Evolutionary conservation across 192 early-diverging fungal genomes (phyloP).

Genomic region (Umbelopsis sp.): DNA sequence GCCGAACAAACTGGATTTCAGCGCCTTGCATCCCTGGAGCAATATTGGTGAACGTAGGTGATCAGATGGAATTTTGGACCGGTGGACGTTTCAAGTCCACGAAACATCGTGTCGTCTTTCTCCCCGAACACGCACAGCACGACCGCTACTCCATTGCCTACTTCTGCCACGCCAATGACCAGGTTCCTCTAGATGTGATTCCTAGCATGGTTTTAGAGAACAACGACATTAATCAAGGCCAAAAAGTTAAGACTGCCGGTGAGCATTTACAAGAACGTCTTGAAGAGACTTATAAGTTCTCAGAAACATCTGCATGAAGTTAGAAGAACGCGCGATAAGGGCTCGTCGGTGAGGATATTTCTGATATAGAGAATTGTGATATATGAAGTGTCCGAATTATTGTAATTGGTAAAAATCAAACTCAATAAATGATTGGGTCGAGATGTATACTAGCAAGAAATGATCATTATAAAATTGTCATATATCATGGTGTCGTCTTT

Average conservation of each 20-base stretch:
- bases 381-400: no score
- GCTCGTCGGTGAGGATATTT: no score
- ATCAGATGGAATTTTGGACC: slow-evolving; percentile 70
- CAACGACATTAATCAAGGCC: slow-evolving; percentile 31
- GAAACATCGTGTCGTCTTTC: slow-evolving; percentile 60
- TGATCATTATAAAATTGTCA: no score
- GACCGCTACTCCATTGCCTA: slow-evolving; percentile 67
- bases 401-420: no score
- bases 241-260: slow-evolving; percentile 50
- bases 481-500: no score
- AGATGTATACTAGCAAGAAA: no score
- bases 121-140: slow-evolving; percentile 47
- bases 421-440: no score
- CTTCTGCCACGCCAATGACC: slow-evolving; percentile 60
- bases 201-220: slow-evolving; percentile 40
- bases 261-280: slow-evolving; percentile 52
- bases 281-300: slow-evolving; percentile 36
- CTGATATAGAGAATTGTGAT: no score
- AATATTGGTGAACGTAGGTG: slow-evolving; percentile 65
- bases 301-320: background rate
- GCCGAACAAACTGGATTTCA: slow-evolving; percentile 54
- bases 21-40: slow-evolving; percentile 59
- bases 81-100: slow-evolving; percentile 62
- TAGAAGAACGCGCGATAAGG: no score
- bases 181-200: slow-evolving; percentile 49